Conservation (phyloP, 2,329 filamentous ascomycete species). For the Colletotrichum sublineola region DNA sequence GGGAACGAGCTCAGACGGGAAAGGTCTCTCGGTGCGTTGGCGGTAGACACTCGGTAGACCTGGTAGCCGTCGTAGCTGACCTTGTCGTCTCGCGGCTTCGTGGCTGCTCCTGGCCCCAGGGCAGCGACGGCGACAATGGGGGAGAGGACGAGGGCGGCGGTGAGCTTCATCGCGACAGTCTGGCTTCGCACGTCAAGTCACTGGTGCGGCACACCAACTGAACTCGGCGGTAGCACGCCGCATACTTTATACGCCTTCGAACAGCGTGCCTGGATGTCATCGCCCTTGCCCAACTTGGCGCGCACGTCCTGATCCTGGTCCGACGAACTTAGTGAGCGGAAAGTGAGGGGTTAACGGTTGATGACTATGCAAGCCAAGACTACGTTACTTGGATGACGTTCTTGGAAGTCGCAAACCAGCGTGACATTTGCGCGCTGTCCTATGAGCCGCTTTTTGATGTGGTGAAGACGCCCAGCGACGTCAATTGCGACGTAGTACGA, state of each 20-base stretch:
- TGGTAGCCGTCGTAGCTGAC: conserved; percentile 52
- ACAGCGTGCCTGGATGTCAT: neutral
- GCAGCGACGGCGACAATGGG: conserved; percentile 21
- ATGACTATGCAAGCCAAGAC: conserved; percentile 37
- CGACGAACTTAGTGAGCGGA: neutral
- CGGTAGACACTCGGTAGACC: conserved; percentile 47
- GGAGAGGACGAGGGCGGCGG: conserved; percentile 16
- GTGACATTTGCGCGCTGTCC: neutral
- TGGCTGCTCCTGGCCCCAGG: neutral
- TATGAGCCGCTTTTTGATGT: neutral
- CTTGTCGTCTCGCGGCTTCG: conserved; percentile 16
- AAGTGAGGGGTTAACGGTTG: conserved; percentile 33
- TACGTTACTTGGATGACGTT: conserved; percentile 26
- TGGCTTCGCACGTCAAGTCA: no score
- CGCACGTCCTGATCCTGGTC: neutral
- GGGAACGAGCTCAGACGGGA: conserved; percentile 43
- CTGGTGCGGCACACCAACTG: neutral
- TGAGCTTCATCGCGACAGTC: conserved; percentile 36
- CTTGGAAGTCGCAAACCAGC: neutral
- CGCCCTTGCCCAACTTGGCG: no score
- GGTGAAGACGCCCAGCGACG: conserved; percentile 9
- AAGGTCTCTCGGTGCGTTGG: conserved; percentile 41
- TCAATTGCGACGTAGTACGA: conserved; percentile 26
- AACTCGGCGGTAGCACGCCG: neutral
- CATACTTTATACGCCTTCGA: neutral